Conservation (phyloP, 495 filamentous ascomycete genomes). For the Xylaria castorea region DNA sequence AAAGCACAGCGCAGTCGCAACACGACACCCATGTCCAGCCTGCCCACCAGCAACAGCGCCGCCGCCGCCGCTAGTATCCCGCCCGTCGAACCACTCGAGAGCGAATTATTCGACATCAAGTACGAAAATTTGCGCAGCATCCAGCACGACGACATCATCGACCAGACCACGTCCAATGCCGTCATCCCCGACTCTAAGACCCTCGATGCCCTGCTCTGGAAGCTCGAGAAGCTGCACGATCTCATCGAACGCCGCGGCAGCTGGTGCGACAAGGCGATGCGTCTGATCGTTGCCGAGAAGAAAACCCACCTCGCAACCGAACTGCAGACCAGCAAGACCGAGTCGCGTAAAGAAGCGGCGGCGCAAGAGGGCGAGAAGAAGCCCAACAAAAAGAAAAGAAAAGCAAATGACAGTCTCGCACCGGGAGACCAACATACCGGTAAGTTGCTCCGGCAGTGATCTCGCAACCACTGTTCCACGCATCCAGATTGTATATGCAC, state of each 20-base stretch:
- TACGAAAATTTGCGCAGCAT: slow-evolving; percentile 58
- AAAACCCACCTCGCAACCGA: slow-evolving; percentile 54
- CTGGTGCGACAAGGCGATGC: slow-evolving; percentile 75
- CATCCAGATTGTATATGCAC: neutral
- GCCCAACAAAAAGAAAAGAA: slow-evolving; percentile 65
- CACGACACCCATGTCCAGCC: slow-evolving; percentile 77
- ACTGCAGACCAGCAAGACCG: slow-evolving; percentile 48
- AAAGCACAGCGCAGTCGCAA: slow-evolving; percentile 84
- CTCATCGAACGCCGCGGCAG: slow-evolving; percentile 68
- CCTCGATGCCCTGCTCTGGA: slow-evolving; percentile 70
- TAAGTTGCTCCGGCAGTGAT: slow-evolving; percentile 49
- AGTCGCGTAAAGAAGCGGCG: slow-evolving; percentile 48
- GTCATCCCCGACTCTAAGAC: slow-evolving; percentile 77
- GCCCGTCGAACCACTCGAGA: slow-evolving; percentile 64
- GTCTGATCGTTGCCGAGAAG: slow-evolving; percentile 68
- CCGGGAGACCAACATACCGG: slow-evolving; percentile 73
- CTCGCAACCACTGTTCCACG: neutral
- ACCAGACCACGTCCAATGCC: slow-evolving; percentile 64
- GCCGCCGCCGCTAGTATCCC: slow-evolving; percentile 56
- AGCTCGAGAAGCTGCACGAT: slow-evolving; percentile 69
- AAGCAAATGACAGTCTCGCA: slow-evolving; percentile 58
- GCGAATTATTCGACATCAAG: slow-evolving; percentile 67
- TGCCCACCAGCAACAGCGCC: slow-evolving; percentile 55
- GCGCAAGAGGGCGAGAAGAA: slow-evolving; percentile 51
- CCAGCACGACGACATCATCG: slow-evolving; percentile 76